Evolutionary conservation across 441 rosid genomes (phyloP), one percentile per base, ranked within the genome.

Genomic region (Kokia cookei): DNA sequence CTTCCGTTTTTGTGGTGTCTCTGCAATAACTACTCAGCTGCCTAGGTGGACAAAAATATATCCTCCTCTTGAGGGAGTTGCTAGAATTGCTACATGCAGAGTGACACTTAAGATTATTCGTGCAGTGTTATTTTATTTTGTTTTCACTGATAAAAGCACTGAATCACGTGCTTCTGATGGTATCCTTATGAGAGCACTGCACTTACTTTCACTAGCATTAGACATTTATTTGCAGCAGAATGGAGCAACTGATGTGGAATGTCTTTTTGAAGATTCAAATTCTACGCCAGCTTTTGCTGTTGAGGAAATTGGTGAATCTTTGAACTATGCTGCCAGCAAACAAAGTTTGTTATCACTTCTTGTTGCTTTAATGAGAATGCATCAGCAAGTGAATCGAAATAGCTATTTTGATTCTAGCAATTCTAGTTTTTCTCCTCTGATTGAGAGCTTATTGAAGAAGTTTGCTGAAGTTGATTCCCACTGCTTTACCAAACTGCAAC

Each of bases 261-360:
- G 53, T 68, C 51, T 17, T 65, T 29, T 19, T 73, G 89, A 83
- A 67, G 86, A 81, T 80, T 79, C 85, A 19, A 29, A 72, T 73
- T 88, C 92, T 26, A 63, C 91, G 68, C 79, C 88, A 70, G 84
- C 86, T 70, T 86, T 89, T 82, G 95, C 93, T 65, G 72, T 76
- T 84, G 92, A 91, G 84, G 94, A 87, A 80, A 81, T 88, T 78
- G 74, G 50, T 59, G 90, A 85, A 75, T 91, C 90, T 27, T 64
- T 75, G 71, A 72, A 75, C 73, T 76, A 84, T 77, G 85, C 77
- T 78, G 84, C 87, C 82, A 93, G 86, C 73, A 83, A 76, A 47
- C 85, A 83, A 72, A 91, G 94, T 83, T 82, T 94, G 82, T 79
- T 94, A 79, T 96, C 99, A 7, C 96, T 96, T 84, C 99, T 96